phyloP scores from a whole-genome alignment of 768 basidiomycete species.

The Coprinellus micaceus region DNA sequence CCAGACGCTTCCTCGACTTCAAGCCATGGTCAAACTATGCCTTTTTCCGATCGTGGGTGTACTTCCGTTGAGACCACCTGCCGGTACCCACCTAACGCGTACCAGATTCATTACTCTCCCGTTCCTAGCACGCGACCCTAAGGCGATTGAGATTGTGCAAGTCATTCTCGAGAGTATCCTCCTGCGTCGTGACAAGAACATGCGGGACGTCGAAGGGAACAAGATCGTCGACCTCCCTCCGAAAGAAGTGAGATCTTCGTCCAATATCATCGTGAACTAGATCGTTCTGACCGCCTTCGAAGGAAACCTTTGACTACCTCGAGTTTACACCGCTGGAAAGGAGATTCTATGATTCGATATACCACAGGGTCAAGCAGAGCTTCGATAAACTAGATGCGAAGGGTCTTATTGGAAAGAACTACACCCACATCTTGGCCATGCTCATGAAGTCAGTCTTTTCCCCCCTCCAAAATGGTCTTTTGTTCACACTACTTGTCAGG shows the following conservation, averaged over 20 bases:
- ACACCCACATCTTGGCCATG: constrained; percentile 89
- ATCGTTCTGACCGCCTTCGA: too few species aligned
- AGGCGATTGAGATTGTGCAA: constrained; percentile 93
- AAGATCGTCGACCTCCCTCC: constrained; percentile 84
- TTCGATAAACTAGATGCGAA: constrained; percentile 79
- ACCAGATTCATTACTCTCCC: constrained; percentile 87
- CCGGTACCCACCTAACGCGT: too few species aligned
- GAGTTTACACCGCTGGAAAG: constrained; percentile 78
- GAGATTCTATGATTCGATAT: constrained; percentile 87
- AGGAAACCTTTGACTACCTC: constrained; percentile 72
- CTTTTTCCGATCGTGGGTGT: constrained; percentile 82
- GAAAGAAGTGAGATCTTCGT: constrained; percentile 67
- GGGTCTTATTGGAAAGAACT: constrained; percentile 75
- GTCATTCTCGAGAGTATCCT: constrained; percentile 87
- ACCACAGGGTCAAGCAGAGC: constrained; percentile 69
- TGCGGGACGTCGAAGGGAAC: constrained; percentile 83
- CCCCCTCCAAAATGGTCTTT: not conserved
- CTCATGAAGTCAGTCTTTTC: constrained; percentile 75
- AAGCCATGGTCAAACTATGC: constrained; percentile 78
- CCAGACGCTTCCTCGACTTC: constrained; percentile 75
- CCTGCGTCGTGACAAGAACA: constrained; percentile 88
- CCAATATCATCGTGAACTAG: too few species aligned
- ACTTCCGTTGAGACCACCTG: too few species aligned
- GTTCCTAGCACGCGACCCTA: constrained; percentile 86
- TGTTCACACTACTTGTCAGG: constrained; percentile 33